Conservation (phyloP, 768 basidiomycete species). For the Pisolithus albus region DNA sequence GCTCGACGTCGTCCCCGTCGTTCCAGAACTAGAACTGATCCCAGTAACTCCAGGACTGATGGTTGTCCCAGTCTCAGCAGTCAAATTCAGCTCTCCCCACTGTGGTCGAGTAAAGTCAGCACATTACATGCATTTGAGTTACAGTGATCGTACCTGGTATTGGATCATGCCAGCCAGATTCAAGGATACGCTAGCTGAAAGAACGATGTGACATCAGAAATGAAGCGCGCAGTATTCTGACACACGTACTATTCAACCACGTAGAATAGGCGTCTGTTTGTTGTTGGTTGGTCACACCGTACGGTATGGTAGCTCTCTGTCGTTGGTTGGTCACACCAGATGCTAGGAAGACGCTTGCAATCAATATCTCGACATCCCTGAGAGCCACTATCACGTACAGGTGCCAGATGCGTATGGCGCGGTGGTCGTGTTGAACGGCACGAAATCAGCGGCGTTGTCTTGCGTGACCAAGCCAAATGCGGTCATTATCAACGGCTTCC, state of each 20-base stretch:
- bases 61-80: conserved; percentile 39
- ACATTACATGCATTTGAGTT: not conserved
- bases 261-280: conserved; percentile 46
- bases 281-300: conserved; percentile 48
- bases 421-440: conserved; percentile 52
- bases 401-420: conserved; percentile 29
- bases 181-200: conserved; percentile 33
- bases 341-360: conserved; percentile 7
- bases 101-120: conserved; percentile 18
- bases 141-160: conserved; percentile 22
- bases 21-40: conserved; percentile 22
- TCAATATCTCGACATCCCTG: not conserved
- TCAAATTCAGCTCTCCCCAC: conserved; percentile 53
- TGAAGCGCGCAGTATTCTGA: not conserved
- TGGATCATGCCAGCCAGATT: conserved; percentile 26
- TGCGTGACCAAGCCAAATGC: conserved; percentile 62
- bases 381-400: not conserved
- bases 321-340: conserved; percentile 49
- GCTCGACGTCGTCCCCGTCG: conserved; percentile 27
- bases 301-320: conserved; percentile 36
- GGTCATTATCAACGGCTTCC: conserved; percentile 48
- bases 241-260: conserved; percentile 44
- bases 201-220: conserved; percentile 4
- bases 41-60: conserved; percentile 29
- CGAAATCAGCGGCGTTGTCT: conserved; percentile 44